phyloP scores from a whole-genome alignment of 495 filamentous ascomycete species.

The Eremomyces bilateralis region DNA sequence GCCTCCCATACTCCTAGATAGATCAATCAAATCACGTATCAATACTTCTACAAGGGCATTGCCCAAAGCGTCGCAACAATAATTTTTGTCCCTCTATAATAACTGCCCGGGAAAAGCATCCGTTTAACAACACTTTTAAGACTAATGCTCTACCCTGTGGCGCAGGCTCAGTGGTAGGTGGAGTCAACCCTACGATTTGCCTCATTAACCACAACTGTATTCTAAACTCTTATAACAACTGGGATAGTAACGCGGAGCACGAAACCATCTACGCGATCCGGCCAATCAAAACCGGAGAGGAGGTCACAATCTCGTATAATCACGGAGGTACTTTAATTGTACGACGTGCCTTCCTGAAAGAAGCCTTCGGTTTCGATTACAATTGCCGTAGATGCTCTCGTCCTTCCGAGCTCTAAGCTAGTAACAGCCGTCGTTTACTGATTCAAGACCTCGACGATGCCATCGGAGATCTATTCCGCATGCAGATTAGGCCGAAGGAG shows the following conservation, averaged over 20 bases:
- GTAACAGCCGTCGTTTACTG: slow-evolving; percentile 4
- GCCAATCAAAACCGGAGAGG: slow-evolving; percentile 8
- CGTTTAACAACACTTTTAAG: slow-evolving; percentile 8
- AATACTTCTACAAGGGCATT: no score
- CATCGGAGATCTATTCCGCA: slow-evolving; percentile 5
- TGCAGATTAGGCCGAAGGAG: slow-evolving; percentile 2
- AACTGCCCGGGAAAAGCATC: slow-evolving; percentile 17
- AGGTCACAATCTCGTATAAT: slow-evolving; percentile 14
- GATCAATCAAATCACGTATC: no score
- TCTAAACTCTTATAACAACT: slow-evolving; percentile 12
- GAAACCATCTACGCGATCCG: slow-evolving; percentile 11
- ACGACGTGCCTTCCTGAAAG: slow-evolving; percentile 5
- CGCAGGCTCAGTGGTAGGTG: slow-evolving; percentile 3
- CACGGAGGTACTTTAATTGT: slow-evolving; percentile 2
- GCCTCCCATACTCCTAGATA: no score
- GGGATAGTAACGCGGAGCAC: slow-evolving; percentile 7
- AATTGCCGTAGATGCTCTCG: slow-evolving; percentile 4
- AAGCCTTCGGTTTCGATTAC: slow-evolving; percentile 10
- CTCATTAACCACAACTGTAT: slow-evolving; percentile 13
- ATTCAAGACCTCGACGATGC: slow-evolving; percentile 7
- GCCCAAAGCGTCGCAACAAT: slow-evolving; percentile 18
- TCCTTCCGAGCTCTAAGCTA: slow-evolving; percentile 5
- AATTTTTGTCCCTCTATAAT: slow-evolving; percentile 23
- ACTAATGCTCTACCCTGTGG: slow-evolving; percentile 9
- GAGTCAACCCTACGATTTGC: slow-evolving; percentile 7